Evolutionary conservation across 306 rosid species (phyloP), one percentile per base, ranked within the genome.

Genomic region (Myrica gale): DNA sequence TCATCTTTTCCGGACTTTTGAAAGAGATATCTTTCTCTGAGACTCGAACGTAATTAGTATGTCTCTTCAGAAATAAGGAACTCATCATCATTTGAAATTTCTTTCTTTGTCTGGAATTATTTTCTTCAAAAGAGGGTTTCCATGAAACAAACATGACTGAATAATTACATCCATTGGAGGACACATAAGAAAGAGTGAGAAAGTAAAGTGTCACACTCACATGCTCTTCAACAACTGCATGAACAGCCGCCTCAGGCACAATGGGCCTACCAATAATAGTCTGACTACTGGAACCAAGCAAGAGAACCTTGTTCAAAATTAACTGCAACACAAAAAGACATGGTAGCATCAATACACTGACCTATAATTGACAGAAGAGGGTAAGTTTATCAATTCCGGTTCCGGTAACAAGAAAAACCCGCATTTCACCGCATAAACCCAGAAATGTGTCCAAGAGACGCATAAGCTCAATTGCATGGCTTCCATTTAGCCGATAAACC

Each of bases 181-280:
- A 51, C 23, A 52, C 58, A 51, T 23, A 45, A 71, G 52, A 63
- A 48, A 52, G 9, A 67, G 50, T 41, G 63, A 65, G 63, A 72
- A 13, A 50, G 15, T 13, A 2, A 47, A 12, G 39, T 7, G 9
- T 48, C 78, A 70, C 75, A 84, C 97, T 89, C 84, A 95, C 97
- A 75, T 95, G 98, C 86, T 92, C 98, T 87, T 92, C 98, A 75
- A 95, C 93, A 73, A 92, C 88, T 41, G 97, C 98, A 81, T 88
- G 97, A 81, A 90, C 96, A 72, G 85, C 82, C 68, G 88, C 98
- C 82, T 84, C 90, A n/a, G 91, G 90, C 71, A 90, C 79, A 26
- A 82, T 81, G 77, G 97, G 97, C 87, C 99, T 88, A 52, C 97
- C 96, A n/a, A 92, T 68, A 73, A 95, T 82, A 73, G 98, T 95